Percentiles rank a stretch among this genome's conserved stretches.
Conservation (phyloP, 2,329 filamentous ascomycete species). For the Ceratocystis eucalypticola region DNA sequence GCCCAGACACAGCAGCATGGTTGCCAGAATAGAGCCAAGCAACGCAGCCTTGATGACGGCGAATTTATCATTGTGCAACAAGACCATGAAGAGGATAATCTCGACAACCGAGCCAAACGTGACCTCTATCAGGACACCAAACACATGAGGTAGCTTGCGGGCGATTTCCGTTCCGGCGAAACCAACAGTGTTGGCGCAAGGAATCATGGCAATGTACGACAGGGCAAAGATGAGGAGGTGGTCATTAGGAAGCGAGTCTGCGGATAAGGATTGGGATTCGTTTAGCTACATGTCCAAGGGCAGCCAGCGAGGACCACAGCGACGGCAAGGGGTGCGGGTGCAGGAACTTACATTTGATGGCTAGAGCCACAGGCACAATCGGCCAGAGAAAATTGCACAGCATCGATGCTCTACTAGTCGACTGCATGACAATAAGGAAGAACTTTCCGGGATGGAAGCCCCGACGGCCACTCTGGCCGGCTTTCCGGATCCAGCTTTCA, state of each 20-base stretch:
- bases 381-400: slow-evolving; percentile 38
- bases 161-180: slow-evolving; percentile 54
- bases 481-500: slow-evolving; percentile 9
- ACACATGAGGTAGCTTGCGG: slow-evolving; percentile 61
- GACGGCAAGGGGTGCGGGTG: neutral
- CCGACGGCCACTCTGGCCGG: slow-evolving; percentile 33
- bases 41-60: slow-evolving; percentile 75
- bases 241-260: slow-evolving; percentile 26
- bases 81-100: slow-evolving; percentile 67
- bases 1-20: slow-evolving; percentile 66
- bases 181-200: slow-evolving; percentile 36
- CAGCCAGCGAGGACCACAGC: neutral
- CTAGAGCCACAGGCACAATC: slow-evolving; percentile 33
- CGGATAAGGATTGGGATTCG: too few relatives aligned
- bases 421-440: slow-evolving; percentile 31
- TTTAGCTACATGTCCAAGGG: neutral
- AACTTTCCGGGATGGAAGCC: slow-evolving; percentile 33
- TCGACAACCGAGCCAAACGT: slow-evolving; percentile 60
- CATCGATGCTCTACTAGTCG: slow-evolving; percentile 33
- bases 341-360: slow-evolving; percentile 24
- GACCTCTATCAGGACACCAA: slow-evolving; percentile 49
- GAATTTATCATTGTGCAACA: slow-evolving; percentile 44
- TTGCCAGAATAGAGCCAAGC: slow-evolving; percentile 69
- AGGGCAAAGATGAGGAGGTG: slow-evolving; percentile 35
- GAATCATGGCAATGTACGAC: slow-evolving; percentile 37